These are phyloP conservation scores for Talaromyces sp. DNA, from an alignment of 2,329 filamentous ascomycete genomes.

Conservation along the genomic window DNA sequence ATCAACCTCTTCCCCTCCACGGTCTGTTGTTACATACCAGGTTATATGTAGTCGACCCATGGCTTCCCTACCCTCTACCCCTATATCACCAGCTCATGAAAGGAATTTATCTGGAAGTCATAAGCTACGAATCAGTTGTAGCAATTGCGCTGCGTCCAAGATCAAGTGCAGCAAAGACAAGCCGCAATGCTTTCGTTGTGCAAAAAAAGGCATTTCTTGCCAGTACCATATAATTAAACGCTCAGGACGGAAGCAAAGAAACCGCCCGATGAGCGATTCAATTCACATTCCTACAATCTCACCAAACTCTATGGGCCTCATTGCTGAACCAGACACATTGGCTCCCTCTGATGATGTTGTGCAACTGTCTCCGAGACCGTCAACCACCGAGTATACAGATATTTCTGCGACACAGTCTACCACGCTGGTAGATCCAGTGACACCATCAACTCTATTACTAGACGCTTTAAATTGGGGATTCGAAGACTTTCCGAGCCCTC, in stretches of 20 bases:
- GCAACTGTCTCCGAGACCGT: not conserved
- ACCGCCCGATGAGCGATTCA: not conserved
- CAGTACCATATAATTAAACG: constrained; percentile 4
- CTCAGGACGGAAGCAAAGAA: constrained; percentile 3
- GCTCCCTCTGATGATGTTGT: not conserved
- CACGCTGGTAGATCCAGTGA: not conserved
- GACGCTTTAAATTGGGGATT: not conserved
- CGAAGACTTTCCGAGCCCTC: constrained; percentile 3
- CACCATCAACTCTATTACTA: not conserved
- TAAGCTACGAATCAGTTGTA: constrained; percentile 7
- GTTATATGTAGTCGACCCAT: not conserved
- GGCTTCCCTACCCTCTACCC: not conserved
- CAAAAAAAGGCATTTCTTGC: not conserved
- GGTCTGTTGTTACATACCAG: not conserved
- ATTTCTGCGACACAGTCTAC: not conserved
- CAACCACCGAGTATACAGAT: not conserved
- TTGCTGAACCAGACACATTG: not conserved
- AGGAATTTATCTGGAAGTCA: not conserved
- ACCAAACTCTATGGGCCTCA: not conserved
- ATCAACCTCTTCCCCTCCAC: not conserved
- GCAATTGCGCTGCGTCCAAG: constrained; percentile 9
- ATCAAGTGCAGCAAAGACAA: constrained; percentile 11
- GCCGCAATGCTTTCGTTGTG: constrained; percentile 7
- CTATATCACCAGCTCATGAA: not conserved
- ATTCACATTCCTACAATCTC: not conserved